Evolutionary conservation across 129 eudicot genomes (phyloP).

Genomic region (Calendula officinalis): DNA sequence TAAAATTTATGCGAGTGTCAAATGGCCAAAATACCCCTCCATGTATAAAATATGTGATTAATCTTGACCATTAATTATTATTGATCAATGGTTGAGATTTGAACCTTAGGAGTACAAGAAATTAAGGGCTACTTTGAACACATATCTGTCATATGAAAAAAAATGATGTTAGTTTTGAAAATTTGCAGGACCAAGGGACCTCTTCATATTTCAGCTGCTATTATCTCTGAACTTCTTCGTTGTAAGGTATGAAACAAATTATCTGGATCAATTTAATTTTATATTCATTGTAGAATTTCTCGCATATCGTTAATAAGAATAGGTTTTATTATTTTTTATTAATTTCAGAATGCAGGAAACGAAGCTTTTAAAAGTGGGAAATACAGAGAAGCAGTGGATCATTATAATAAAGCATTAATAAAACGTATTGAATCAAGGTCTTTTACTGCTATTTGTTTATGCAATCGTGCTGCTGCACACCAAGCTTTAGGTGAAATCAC

Average conservation of each 20-base stretch:
- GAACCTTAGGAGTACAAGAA: too few species aligned
- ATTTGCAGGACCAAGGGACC: conserved; percentile 37
- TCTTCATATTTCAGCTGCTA: conserved; percentile 45
- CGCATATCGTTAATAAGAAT: too few species aligned
- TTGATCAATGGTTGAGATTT: too few species aligned
- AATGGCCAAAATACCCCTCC: too few species aligned
- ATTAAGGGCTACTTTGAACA: too few species aligned
- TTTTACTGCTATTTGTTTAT: conserved; percentile 83
- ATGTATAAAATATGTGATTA: too few species aligned
- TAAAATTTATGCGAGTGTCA: too few species aligned
- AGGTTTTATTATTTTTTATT: not conserved
- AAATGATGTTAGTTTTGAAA: conserved; percentile 9
- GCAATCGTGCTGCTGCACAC: conserved; percentile 97
- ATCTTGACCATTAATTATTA: too few species aligned
- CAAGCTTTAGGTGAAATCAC: conserved; percentile 73
- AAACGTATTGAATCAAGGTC: conserved; percentile 63
- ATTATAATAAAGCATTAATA: conserved; percentile 67
- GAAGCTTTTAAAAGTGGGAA: conserved; percentile 68
- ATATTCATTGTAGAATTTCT: too few species aligned
- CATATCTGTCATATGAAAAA: not conserved
- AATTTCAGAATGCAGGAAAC: conserved; percentile 71
- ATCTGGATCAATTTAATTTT: not conserved
- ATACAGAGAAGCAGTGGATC: conserved; percentile 73
- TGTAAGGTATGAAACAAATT: conserved; percentile 51
- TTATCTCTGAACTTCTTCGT: conserved; percentile 59